Evolutionary conservation across 371 early-diverging fungal genomes (phyloP).

Genomic region (Entomophthora muscae): DNA sequence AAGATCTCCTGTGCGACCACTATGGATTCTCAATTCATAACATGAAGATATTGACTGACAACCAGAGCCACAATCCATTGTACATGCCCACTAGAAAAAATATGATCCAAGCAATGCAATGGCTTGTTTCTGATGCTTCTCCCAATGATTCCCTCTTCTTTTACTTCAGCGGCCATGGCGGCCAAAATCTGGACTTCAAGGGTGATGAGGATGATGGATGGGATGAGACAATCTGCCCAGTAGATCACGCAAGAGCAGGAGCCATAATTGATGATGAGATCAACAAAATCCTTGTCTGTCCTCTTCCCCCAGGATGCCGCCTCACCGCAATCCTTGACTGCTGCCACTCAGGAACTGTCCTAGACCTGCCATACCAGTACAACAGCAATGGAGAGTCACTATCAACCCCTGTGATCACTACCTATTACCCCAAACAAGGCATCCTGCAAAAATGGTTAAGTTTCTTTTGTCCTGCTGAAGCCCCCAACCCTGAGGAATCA

Average conservation of each 20-base stretch:
- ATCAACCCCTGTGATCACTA: conserved; percentile 14
- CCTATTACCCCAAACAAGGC: conserved; percentile 20
- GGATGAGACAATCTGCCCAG: conserved; percentile 69
- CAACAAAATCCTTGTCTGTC: conserved; percentile 59
- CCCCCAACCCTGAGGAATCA: conserved; percentile 22
- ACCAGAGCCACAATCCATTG: conserved; percentile 34
- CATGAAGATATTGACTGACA: conserved; percentile 75
- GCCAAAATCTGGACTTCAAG: conserved; percentile 33
- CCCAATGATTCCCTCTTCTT: conserved; percentile 78
- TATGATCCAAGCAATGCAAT: conserved; percentile 61
- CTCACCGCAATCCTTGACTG: conserved; percentile 79
- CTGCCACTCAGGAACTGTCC: conserved; percentile 71
- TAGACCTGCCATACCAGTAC: conserved; percentile 83
- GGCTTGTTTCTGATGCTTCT: conserved; percentile 66
- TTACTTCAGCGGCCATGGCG: conserved; percentile 86
- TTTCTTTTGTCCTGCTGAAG: conserved; percentile 19
- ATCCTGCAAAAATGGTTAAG: conserved; percentile 18
- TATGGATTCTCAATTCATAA: conserved; percentile 47
- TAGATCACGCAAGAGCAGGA: conserved; percentile 61
- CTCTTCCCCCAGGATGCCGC: conserved; percentile 67
- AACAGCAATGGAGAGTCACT: conserved; percentile 45
- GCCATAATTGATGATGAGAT: conserved; percentile 71
- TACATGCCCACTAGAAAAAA: conserved; percentile 62
- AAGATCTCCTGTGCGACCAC: conserved; percentile 36
- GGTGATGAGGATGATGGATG: conserved; percentile 76